Base-by-base conservation (phyloP, 2,329 filamentous ascomycete genomes). In the Fusarium foetens region DNA sequence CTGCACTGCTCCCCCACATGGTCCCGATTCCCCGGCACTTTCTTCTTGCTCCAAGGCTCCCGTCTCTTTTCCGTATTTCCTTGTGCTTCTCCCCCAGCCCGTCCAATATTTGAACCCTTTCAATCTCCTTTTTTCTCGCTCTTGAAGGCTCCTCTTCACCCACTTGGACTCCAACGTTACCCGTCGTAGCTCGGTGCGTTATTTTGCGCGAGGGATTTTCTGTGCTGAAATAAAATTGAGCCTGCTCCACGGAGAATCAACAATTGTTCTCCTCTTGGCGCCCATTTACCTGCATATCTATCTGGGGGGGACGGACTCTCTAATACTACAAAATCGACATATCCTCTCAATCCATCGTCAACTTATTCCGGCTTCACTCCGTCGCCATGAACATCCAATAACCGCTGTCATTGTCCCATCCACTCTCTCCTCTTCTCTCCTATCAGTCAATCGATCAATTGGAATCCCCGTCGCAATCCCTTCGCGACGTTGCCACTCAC, bases 361-460 rank as follows among this genome's bases (percentile, higher is more conserved):
- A 45, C 42, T 45, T 39, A 39, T 41, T 59, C 46, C 58, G 63
- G 41, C 33, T 66, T 61, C 63, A 52, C 29, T 68, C 41, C 46
- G 46, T 64, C 70, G 67, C 61, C 72, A 75, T 75, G 72, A 68
- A 68, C 61, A 59, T 74, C 60, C 71, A 75, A 69, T 77, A 68
- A 75, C 65, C 65, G 59, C 54, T 57, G 48, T 58, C 61, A 55
- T 64, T 51, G 55, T 61, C 41, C 45, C 39, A 42, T 42, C 57
- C 52, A 52, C 27, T 53, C 27, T 31, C 45, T 31, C 45, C 41
- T 53, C 60, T 51, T 39, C 49, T 63, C 38, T 51, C 36, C 33
- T 36, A 41, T 49, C 49, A 38, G 19, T 53, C 33, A 27, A 63
- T 64, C 61, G 36, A 39, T 39, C 41, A 55, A 49, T 60, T 58